phyloP scores from a whole-genome alignment of 495 filamentous ascomycete genomes.

The Hypomontagnella monticulosa region DNA sequence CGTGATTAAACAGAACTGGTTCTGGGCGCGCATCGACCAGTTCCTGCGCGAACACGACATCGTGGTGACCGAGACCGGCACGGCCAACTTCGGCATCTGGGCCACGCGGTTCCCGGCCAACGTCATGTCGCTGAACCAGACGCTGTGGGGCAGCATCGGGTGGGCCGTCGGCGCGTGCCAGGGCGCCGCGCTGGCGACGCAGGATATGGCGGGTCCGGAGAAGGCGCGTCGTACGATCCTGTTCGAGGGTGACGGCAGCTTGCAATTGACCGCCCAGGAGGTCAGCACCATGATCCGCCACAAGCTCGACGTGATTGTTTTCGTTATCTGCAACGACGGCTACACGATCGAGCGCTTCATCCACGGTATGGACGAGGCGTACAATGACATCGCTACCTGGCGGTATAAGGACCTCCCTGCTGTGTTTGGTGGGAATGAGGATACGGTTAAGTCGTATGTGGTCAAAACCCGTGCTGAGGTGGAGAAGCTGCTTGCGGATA shows the following conservation, averaged over 20 bases:
- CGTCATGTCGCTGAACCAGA: conserved; percentile 82
- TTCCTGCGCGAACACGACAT: conserved; percentile 81
- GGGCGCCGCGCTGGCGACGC: conserved; percentile 76
- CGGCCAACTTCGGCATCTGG: conserved; percentile 89
- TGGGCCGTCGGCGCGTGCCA: conserved; percentile 83
- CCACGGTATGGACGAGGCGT: conserved; percentile 76
- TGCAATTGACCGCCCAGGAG: conserved; percentile 87
- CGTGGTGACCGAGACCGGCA: conserved; percentile 89
- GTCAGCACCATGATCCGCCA: conserved; percentile 86
- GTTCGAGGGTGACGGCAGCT: conserved; percentile 87
- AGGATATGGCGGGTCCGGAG: conserved; percentile 56
- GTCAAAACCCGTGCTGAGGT: conserved; percentile 77
- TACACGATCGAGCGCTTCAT: conserved; percentile 81
- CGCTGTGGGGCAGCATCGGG: conserved; percentile 90
- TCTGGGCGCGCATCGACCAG: conserved; percentile 84
- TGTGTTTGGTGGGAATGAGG: conserved; percentile 70
- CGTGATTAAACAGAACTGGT: conserved; percentile 82
- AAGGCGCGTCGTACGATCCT: conserved; percentile 73
- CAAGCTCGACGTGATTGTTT: conserved; percentile 81
- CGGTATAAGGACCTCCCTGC: conserved; percentile 72
- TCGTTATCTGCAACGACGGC: conserved; percentile 79
- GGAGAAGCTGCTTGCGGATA: conserved; percentile 70
- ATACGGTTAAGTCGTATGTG: conserved; percentile 69
- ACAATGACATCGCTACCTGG: conserved; percentile 86
- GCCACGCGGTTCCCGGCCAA: conserved; percentile 82